Percentiles rank a stretch among this genome's conserved stretches.
Evolutionary conservation across 805 yeast genomes (phyloP).

Genomic region (Sugiyamaella boreocaroliniensis): DNA sequence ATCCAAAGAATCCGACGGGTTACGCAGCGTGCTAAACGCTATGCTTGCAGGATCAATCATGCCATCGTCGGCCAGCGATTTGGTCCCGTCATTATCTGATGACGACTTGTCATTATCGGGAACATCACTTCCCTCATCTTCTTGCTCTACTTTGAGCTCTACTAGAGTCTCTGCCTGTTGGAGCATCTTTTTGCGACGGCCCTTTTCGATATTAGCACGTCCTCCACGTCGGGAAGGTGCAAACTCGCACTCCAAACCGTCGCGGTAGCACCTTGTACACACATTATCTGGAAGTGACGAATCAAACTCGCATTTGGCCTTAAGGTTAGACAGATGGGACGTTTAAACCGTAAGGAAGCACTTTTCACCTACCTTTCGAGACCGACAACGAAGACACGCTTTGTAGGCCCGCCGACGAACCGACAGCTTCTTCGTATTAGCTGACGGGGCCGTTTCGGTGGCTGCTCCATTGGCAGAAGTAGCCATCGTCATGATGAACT

Average conservation of each 20-base stretch:
- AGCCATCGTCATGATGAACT: too few species aligned
- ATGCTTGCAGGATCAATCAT: constrained; percentile 11
- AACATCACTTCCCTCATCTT: not conserved
- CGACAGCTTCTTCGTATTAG: not conserved
- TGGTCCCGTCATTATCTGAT: not conserved
- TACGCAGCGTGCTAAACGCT: constrained; percentile 14
- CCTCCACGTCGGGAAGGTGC: constrained; percentile 47
- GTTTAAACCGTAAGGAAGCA: too few species aligned
- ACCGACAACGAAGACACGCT: constrained; percentile 80
- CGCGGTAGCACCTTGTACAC: constrained; percentile 76
- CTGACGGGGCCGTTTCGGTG: not conserved
- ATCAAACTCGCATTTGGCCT: constrained; percentile 69
- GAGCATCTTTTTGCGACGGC: constrained; percentile 22
- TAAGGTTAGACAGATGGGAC: too few species aligned
- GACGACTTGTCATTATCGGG: not conserved
- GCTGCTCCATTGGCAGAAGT: not conserved
- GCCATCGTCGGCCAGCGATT: not conserved
- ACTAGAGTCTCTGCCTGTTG: not conserved
- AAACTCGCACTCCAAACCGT: constrained; percentile 70
- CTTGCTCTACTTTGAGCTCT: not conserved
- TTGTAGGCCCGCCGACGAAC: constrained; percentile 48
- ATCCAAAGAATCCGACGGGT: constrained; percentile 19
- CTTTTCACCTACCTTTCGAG: constrained; percentile 42
- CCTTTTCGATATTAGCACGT: not conserved
- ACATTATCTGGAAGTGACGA: constrained; percentile 54